Evolutionary conservation across 345 rosid species (phyloP), one percentile per base, ranked within the genome.

Genomic region (Erodium maritimum): DNA sequence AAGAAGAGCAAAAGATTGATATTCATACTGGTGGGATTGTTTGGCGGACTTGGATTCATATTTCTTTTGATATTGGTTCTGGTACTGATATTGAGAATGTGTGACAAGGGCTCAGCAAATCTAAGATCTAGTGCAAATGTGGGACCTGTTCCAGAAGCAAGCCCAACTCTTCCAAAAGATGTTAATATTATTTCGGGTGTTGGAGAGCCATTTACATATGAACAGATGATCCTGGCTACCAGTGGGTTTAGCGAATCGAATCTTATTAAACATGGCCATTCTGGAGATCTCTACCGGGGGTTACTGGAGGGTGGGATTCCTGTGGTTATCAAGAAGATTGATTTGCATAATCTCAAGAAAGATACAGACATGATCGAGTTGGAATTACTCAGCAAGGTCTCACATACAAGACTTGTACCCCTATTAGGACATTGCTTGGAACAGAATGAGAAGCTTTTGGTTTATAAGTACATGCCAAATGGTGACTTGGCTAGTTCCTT

Each of bases 351-450:
- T n/a, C 58, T 66, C 54, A 77, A 71, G 71, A 80, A 66, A 61
- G 96, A 88, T 70, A 51, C 81, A 0, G 78, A 74, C 67, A 63
- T 68, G 51, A 46, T 64, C 34, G 99, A 93, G 65, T 52, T 93
- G 74, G 95, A 93, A 25, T 65, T 80, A 54, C 82, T 82, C 67
- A 68, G 85, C 73, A 85, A 84, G 65, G 77, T 82, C 67, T 80
- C 81, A 50, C 84, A 85, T 67, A 59, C 79, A 18, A 87, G 94
- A 67, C 61, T 93, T 65, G 82, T 87, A 23, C 95, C 94, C 2
- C 76, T 93, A 12, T 50, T 93, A 58, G 99, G 99, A 29, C 85
- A 83, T 51, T 89, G 88, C 84, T 76, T 87, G 60, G 91, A 82
- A 70, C 71, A 86, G 67, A 70, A 62, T 7, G 81, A 81, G 63